Evolutionary conservation across 2,329 filamentous ascomycete species (phyloP), one percentile per base, ranked within the genome.

Genomic region (Trichoderma sp.): DNA sequence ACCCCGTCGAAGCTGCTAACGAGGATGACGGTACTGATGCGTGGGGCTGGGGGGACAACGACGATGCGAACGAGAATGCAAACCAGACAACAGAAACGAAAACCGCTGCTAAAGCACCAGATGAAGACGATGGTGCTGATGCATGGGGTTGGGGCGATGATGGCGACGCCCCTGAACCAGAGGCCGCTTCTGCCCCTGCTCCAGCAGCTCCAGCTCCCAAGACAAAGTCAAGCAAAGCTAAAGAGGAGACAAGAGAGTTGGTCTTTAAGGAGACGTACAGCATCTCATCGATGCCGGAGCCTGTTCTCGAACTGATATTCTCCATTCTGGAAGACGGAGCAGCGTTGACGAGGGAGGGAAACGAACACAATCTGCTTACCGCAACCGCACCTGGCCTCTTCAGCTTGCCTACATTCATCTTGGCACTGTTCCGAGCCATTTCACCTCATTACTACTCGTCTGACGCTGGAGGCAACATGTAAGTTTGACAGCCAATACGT

Each of bases 81-180:
- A 53, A 56, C 3, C 27, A 57, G 5, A 57, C 71, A 5, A 39
- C 70, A 19, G 57, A 68, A n/a, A 67, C 60, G 19, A 67, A 70
- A n/a, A 68, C 71, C 35, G 29, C 45, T 17, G 8, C 53, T 8
- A 35, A 64, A 37, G 35, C 45, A 5, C 34, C 54, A 13, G 57
- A 37, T 73, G 63, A 65, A 17, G 82, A 85, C 15, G 84, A 86
- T 25, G 79, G 79, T 5, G 84, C 82, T 15, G 92, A 92, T 69
- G 92, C 92, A 34, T 95, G 92, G 91, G 92, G 92, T 37, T 96
- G 92, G 92, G 92, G 87, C n/a, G 92, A 87, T 32, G 84, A 94
- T 32, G 90, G 91, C 17, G 53, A 71, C 17, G 50, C 72, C 52
- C 70, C 74, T 35, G 75, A 73, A 15, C 70, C 75, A 35, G 70